A percentile compares a stretch with the other conserved stretches of the same genome.
Evolutionary conservation across 139 green algal species (phyloP).

Genomic region (Coelastrella sp.): DNA sequence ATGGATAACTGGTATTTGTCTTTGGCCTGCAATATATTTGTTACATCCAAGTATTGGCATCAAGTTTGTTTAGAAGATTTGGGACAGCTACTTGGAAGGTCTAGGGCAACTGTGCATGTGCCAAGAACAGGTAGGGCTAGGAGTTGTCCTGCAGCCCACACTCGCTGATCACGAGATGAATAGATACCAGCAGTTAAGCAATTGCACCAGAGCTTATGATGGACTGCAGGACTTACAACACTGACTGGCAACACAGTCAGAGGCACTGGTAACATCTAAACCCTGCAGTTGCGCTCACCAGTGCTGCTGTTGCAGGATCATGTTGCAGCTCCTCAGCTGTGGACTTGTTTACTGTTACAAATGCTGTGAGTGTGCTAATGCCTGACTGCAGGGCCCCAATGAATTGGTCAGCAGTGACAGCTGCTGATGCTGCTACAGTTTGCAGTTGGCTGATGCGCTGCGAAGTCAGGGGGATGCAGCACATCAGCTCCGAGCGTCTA

Average conservation of each 20-base stretch:
- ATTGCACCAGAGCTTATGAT: too few relatives aligned
- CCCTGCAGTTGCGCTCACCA: not conserved
- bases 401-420: not conserved
- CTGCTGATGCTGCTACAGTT: not conserved
- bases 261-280: too few relatives aligned
- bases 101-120: too few relatives aligned
- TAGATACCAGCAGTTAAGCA: too few relatives aligned
- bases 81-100: too few relatives aligned
- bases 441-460: slow-evolving; percentile 24
- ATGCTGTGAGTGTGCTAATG: not conserved
- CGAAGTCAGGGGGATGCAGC: slow-evolving; percentile 3
- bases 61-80: too few relatives aligned
- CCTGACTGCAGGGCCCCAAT: not conserved
- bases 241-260: too few relatives aligned
- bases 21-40: not conserved
- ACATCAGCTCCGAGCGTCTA: slow-evolving; percentile 24
- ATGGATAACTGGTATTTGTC: slow-evolving; percentile 13
- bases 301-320: not conserved
- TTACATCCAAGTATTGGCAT: too few relatives aligned
- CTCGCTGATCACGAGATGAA: too few relatives aligned
- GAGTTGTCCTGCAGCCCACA: too few relatives aligned
- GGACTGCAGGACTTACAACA: too few relatives aligned
- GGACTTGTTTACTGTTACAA: not conserved
- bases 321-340: slow-evolving; percentile 34
- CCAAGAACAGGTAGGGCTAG: too few relatives aligned